Evolutionary conservation across 2,329 filamentous ascomycete species (phyloP).

Genomic region (Aspergillus arachidicola): DNA sequence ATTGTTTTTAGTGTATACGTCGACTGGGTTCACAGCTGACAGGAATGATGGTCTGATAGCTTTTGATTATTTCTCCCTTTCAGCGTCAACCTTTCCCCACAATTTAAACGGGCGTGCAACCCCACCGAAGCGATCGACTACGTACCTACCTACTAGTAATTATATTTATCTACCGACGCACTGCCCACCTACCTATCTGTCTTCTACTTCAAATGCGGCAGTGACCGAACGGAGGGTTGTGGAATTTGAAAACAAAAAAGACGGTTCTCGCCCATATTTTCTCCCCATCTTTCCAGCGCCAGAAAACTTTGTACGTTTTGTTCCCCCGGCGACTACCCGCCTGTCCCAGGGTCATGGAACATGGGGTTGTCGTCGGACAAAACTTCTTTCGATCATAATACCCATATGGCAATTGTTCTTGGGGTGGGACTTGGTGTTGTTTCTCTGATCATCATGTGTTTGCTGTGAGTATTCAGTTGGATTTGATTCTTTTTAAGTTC

Average conservation of each 20-base stretch:
- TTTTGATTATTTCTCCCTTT: too few relatives aligned
- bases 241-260: neutral
- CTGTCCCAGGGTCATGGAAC: slow-evolving; percentile 11
- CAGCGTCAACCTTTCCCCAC: neutral
- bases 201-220: too few relatives aligned
- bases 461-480: slow-evolving; percentile 28
- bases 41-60: slow-evolving; percentile 3
- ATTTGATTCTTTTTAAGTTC: neutral
- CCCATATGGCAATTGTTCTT: slow-evolving; percentile 36
- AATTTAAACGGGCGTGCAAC: too few relatives aligned
- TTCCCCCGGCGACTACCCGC: slow-evolving; percentile 11
- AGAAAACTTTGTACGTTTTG: neutral
- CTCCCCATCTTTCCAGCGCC: neutral
- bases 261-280: neutral
- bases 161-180: too few relatives aligned
- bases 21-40: neutral
- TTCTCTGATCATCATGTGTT: slow-evolving; percentile 33
- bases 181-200: too few relatives aligned
- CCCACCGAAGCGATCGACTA: neutral
- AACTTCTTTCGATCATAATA: slow-evolving; percentile 22
- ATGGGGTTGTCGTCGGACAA: slow-evolving; percentile 25
- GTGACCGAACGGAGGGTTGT: too few relatives aligned
- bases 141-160: too few relatives aligned
- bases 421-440: slow-evolving; percentile 36
- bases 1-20: neutral